Evolutionary conservation across 2,329 filamentous ascomycete species (phyloP), one percentile per base, ranked within the genome.

Genomic region (Corinectria fuckeliana): DNA sequence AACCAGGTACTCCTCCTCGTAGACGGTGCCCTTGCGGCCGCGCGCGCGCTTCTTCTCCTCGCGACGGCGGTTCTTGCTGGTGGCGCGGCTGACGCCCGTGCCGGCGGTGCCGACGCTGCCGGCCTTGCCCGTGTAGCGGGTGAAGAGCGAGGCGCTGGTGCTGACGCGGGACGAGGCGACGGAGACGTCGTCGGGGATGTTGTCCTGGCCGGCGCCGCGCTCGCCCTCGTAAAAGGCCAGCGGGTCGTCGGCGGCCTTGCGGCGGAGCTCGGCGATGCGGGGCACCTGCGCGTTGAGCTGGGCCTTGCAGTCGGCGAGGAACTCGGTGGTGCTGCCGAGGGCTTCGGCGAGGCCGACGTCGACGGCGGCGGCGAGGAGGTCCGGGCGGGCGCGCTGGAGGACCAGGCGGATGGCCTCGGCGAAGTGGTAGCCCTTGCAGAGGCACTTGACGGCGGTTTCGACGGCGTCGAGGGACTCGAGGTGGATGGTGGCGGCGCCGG

Each of bases 1-100:
- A 58, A 97, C 89, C 5, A 99, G 85, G 75, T 99, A 99, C 76
- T 98, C 95, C 73, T 98, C 94, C 76, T 99, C 95, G 75, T 99
- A 99, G 5, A 99, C 91, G 14, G 92, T 97, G 10, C 95, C 95
- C 81, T 98, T 98, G 75, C 97, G 94, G 21, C 95, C 95, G 7
- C 92, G 83, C 0, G 95, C 95, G 14, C 94, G 88, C 84, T 99
- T 99, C 75, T 96, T 88, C 81, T 99, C 95, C 76, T 99, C 95
- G 18, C 93, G 85, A 21, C 90, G 84, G 51, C 93, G 88, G 72
- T 96, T 97, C 81, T 95, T 96, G 72, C 87, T 91, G 38, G 92
- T 97, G 58, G 90, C 90, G 11, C 93, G 85, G 49, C 88, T 91
- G 2, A 90, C 88, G 26, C 88, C 86, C 11, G 90, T 93, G 18